phyloP scores from a whole-genome alignment of 345 rosid genomes.

The Diplotaxis tenuifolia region DNA sequence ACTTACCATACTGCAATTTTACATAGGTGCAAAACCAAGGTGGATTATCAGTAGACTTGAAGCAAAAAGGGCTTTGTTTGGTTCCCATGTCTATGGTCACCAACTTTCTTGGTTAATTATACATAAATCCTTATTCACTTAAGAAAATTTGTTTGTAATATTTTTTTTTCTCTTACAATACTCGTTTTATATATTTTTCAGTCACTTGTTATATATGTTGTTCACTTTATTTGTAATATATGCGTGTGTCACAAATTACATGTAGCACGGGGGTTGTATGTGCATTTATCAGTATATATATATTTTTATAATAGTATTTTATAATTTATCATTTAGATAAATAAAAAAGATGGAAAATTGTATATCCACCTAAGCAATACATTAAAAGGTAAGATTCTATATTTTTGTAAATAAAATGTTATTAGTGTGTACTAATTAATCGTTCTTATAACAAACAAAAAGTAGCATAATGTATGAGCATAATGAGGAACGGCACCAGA shows the following conservation, averaged over 20 bases:
- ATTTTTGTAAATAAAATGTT: background rate
- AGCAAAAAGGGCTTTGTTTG: conserved; percentile 35
- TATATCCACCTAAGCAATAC: no score
- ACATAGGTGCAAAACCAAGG: conserved; percentile 25
- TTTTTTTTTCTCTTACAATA: background rate
- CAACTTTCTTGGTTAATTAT: conserved; percentile 22
- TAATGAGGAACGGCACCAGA: no score
- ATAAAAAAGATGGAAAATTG: no score
- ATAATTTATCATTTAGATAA: no score
- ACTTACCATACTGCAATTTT: background rate
- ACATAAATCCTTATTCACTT: conserved; percentile 8
- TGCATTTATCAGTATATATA: background rate
- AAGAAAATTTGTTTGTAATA: background rate
- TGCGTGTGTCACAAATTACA: conserved; percentile 9
- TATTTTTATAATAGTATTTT: no score
- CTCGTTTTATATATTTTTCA: background rate
- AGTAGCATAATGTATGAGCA: background rate
- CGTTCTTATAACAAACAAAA: background rate
- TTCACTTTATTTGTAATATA: conserved; percentile 2
- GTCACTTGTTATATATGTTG: background rate
- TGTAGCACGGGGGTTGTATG: conserved; percentile 10
- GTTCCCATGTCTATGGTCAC: conserved; percentile 36
- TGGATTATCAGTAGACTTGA: conserved; percentile 29
- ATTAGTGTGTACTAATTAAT: background rate
- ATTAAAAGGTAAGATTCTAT: no score